Conservation (phyloP, 2,329 filamentous ascomycete genomes). For the Rhynchosporium graminicola region DNA sequence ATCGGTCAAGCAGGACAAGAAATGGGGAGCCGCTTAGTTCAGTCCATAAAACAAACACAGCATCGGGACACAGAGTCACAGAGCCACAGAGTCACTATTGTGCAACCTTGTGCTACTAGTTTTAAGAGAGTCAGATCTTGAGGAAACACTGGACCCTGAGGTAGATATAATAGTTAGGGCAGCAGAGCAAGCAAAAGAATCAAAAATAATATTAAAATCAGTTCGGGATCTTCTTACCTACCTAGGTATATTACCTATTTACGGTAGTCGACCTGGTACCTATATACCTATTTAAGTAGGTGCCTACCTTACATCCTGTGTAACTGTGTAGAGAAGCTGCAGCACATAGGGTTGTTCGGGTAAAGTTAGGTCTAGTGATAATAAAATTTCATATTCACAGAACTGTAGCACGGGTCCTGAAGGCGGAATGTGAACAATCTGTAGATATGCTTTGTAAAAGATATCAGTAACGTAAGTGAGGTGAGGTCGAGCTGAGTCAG, state of each 20-base stretch:
- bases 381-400: too few species aligned
- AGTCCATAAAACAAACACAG: not conserved
- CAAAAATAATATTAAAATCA: not conserved
- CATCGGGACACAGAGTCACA: not conserved
- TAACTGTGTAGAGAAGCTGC: too few species aligned
- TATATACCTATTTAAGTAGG: too few species aligned
- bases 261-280: too few species aligned
- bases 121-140: not conserved
- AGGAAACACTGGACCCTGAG: not conserved
- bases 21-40: not conserved
- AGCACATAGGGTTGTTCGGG: not conserved
- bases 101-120: constrained; percentile 7
- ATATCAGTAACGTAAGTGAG: not conserved
- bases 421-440: too few species aligned
- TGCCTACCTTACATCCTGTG: too few species aligned
- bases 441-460: not conserved
- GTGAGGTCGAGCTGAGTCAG: not conserved
- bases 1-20: not conserved
- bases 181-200: not conserved
- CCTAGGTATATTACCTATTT: too few species aligned
- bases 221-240: too few species aligned
- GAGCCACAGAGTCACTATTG: not conserved
- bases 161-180: not conserved
- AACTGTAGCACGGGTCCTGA: too few species aligned
- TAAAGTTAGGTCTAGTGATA: not conserved